Evolutionary conservation across 768 basidiomycete genomes (phyloP), one percentile per base, ranked within the genome.

Genomic region (Ramaria rubella): DNA sequence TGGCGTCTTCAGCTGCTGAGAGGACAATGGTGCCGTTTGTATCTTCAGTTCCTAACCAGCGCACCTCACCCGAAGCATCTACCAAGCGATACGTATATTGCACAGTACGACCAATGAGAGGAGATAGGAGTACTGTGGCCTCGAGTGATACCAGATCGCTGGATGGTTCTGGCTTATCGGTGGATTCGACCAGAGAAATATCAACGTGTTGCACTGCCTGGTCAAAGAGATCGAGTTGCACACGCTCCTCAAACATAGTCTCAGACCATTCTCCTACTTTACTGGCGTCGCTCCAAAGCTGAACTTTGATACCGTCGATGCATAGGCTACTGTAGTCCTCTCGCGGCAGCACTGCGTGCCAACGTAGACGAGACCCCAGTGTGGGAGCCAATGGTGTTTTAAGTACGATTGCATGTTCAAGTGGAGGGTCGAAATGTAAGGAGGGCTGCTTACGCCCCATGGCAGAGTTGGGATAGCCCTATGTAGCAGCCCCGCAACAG

Each of bases 1-100:
- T 59, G 15, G 55, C 58, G 19, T 62, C 62, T 40, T 69, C 63
- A 23, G 58, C 58, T 30, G 54, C 60, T 33, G 69, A 64, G 19
- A 79, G 45, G n/a, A 74, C 58, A 23, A 78, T 57, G 17, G 57
- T 62, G 12, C 80, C 79, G 62, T 81, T 75, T 9, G 68, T 69
- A 14, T 73, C 72, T 58, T 68, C 76, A 15, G 67, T 58, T 7
- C 79, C 79, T 23, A 80, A 68, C 80, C 80, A 81, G 51, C 65
- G 65, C 42, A 75, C 67, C 49, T 72, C 64, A 29, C 78, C 78
- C 17, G 65, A 66, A 15, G 77, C 65, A 64, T 77, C 74, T 2
- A 73, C 55, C 19, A 82, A 52, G 36, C 81, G 74, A 63, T 80
- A 82, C 0, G 80, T 82, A 54, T 60, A 55, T 17, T 48, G n/a